A percentile compares a stretch with the other conserved stretches of the same genome.
Conservation (phyloP, 352 stramenopile species). For the Phytophthora sansomeana region DNA sequence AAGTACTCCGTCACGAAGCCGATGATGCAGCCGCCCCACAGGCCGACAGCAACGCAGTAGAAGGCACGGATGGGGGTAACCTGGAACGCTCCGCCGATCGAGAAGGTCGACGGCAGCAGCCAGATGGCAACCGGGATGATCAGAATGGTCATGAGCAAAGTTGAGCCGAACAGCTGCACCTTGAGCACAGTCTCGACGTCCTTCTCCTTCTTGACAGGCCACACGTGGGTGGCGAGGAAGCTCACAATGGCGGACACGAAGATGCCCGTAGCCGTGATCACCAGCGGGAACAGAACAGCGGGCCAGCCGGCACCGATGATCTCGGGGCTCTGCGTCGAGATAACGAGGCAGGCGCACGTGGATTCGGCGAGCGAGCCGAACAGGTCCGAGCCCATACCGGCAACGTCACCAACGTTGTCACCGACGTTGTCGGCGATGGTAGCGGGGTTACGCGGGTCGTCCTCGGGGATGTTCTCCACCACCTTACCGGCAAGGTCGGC, state of each 20-base stretch:
- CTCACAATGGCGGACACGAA: constrained; percentile 96
- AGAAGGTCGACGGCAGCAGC: constrained; percentile 94
- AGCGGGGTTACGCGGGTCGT: constrained; percentile 99
- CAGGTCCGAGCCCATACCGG: constrained; percentile 99
- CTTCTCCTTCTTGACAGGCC: constrained; percentile 94
- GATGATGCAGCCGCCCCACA: constrained; percentile 98
- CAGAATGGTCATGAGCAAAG: constrained; percentile 95
- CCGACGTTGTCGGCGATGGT: constrained; percentile 99
- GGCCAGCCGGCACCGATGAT: constrained; percentile 94
- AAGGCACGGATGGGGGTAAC: constrained; percentile 90
- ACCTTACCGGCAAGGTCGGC: constrained; percentile 99
- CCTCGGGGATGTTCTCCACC: constrained; percentile 98
- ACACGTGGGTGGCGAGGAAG: constrained; percentile 98
- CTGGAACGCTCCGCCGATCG: constrained; percentile 77
- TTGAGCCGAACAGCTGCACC: constrained; percentile 98
- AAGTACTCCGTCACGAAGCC: constrained; percentile 99
- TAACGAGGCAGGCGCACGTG: constrained; percentile 98
- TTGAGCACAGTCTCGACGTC: constrained; percentile 98
- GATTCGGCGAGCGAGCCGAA: constrained; percentile 99
- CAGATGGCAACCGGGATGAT: constrained; percentile 91
- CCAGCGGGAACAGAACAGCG: constrained; percentile 96
- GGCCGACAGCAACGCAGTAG: constrained; percentile 95
- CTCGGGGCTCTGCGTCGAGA: constrained; percentile 93
- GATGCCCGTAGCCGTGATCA: constrained; percentile 97
- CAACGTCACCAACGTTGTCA: constrained; percentile 99